phyloP scores from a whole-genome alignment of 2,329 filamentous ascomycete genomes.

The Coniella vitis region DNA sequence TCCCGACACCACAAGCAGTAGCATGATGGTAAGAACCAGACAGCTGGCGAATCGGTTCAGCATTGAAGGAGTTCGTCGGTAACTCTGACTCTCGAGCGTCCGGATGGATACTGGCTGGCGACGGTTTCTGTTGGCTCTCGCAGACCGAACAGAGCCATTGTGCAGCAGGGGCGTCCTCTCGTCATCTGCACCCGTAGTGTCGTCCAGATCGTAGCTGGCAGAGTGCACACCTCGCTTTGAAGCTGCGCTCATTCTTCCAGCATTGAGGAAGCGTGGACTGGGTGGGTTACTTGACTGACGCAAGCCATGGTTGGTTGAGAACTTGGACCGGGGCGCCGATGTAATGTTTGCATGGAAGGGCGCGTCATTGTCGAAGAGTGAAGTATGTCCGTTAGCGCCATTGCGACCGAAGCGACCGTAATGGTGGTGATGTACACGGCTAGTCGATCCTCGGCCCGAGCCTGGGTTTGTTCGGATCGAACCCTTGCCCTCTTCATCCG shows the following conservation, averaged over 20 bases:
- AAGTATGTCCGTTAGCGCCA: constrained; percentile 59
- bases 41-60: constrained; percentile 76
- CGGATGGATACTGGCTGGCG: constrained; percentile 49
- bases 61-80: constrained; percentile 56
- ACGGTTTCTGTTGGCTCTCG: constrained; percentile 51
- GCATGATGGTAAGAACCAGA: constrained; percentile 72
- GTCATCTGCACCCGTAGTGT: constrained; percentile 75
- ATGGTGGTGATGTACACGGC: constrained; percentile 70
- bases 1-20: constrained; percentile 76
- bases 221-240: constrained; percentile 52
- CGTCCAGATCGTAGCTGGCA: constrained; percentile 74
- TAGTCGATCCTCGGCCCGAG: constrained; percentile 53
- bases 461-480: constrained; percentile 55
- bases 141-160: constrained; percentile 48
- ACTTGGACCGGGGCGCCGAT: constrained; percentile 47
- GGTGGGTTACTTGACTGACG: constrained; percentile 61
- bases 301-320: constrained; percentile 43
- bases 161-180: constrained; percentile 67
- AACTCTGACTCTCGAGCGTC: constrained; percentile 67
- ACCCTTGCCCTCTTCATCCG: constrained; percentile 61
- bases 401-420: constrained; percentile 68
- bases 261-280: constrained; percentile 55
- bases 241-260: constrained; percentile 18
- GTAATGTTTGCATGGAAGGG: constrained; percentile 56
- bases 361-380: constrained; percentile 70